Base-by-base conservation (phyloP, 1,139 yeast species). In the Candida glucosophila region DNA sequence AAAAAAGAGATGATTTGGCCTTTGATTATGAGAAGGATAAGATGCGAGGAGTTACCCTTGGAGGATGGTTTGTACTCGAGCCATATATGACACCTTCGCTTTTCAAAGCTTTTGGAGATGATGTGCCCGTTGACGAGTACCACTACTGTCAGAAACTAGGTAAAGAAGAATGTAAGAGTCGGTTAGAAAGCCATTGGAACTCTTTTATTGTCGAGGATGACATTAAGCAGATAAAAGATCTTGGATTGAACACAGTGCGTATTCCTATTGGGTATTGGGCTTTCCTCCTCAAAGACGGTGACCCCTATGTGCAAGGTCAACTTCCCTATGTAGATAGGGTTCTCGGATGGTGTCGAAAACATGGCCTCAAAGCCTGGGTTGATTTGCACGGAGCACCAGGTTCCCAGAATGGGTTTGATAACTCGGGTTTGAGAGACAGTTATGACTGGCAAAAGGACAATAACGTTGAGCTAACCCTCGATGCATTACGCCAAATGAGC, bases 201-300 rank as follows among this genome's bases (percentile, higher is more conserved):
- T 57, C 81, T 8, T 88, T 85, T 78, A 73, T 75, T 49, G 73
- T 78, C 3, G 92, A 82, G 45, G 52, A 57, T 17, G 98, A 88
- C 52, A 76, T 88, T 41, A 36, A 51, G 26, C 55, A 65, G 30
- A 82, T 90, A 30, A 65, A 68, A 17, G 40, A 48, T 7, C 67
- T 70, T 40, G 96, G 96, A 1, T 67, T 88, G 41, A 88, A 88
- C 55, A 65, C 79, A 34, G 95, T 83, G 19, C 72, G 97, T 42
- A 79, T 88, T 32, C 97, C 97, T 15, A 72, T 88, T 34, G 97
- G 97, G 5, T 90, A 88, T 60, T 88, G 98, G 98, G 96, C 97
- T 3, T 90, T 81, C 52, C 55, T 67, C 26, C 55, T 60, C 22
- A 57, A 72, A 30, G 67, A 58, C 12, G 55, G 60, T 32, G 98